Percentiles rank a stretch among this genome's conserved stretches.
These are phyloP conservation scores for Purpureocillium lavendulum DNA, from an alignment of 2,329 filamentous ascomycete genomes.

Conservation along the genomic window DNA sequence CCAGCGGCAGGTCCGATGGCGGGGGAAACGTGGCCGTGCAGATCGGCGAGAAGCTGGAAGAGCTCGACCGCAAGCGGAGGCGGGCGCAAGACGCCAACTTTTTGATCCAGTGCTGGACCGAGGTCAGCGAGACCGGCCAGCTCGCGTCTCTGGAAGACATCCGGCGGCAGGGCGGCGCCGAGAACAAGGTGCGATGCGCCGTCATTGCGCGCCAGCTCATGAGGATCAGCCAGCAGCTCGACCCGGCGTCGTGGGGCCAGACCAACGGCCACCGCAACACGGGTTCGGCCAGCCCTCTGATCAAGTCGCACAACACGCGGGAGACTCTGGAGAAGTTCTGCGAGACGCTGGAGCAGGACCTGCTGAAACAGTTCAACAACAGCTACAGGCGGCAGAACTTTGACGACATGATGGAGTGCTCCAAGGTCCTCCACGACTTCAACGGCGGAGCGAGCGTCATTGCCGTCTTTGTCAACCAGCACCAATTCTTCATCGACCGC, in stretches of 20 bases:
- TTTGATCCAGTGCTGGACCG: constrained; percentile 92
- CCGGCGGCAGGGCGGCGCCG: constrained; percentile 72
- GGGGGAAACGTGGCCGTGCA: constrained; percentile 89
- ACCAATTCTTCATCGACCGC: constrained; percentile 97
- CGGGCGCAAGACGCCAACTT: constrained; percentile 90
- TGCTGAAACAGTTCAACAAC: constrained; percentile 93
- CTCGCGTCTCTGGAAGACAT: constrained; percentile 84
- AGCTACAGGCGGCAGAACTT: constrained; percentile 94
- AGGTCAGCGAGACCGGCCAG: constrained; percentile 84
- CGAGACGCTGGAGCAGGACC: constrained; percentile 88
- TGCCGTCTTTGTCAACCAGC: constrained; percentile 94
- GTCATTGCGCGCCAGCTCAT: constrained; percentile 89
- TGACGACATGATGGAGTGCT: constrained; percentile 96
- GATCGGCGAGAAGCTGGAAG: constrained; percentile 88
- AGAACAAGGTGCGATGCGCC: constrained; percentile 90
- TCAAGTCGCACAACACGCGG: constrained; percentile 57
- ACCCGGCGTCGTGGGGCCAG: constrained; percentile 65
- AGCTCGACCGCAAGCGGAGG: constrained; percentile 84
- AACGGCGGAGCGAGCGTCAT: constrained; percentile 94
- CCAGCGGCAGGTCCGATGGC: constrained; percentile 32
- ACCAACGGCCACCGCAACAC: constrained; percentile 47
- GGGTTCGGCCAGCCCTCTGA: constrained; percentile 37
- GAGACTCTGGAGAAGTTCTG: constrained; percentile 96
- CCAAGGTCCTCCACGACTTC: constrained; percentile 89
- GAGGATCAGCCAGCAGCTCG: constrained; percentile 86